Conservation (phyloP, 208 protist genomes). For the Wallacemonas rigidus region DNA sequence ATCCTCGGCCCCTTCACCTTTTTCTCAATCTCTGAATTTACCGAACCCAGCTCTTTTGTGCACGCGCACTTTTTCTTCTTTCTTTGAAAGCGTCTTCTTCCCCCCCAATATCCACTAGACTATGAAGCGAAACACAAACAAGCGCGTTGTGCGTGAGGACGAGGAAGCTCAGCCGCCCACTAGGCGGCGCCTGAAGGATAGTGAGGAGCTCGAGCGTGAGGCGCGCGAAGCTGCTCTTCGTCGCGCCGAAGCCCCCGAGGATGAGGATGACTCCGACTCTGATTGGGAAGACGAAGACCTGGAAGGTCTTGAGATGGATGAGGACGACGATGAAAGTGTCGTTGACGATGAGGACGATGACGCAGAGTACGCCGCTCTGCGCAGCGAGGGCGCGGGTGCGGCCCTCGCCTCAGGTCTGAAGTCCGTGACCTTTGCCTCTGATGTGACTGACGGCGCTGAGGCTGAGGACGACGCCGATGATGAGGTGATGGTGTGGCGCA, state of each 20-base stretch:
- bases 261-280: conserved; percentile 23
- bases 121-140: conserved; percentile 26
- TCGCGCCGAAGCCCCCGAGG: conserved; percentile 28
- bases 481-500: conserved; percentile 45
- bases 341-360: conserved; percentile 60
- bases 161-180: conserved; percentile 29
- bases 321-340: conserved; percentile 51
- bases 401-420: conserved; percentile 19
- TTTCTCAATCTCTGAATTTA: no score
- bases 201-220: conserved; percentile 40
- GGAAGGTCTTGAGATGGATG: conserved; percentile 32
- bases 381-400: conserved; percentile 57
- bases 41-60: no score
- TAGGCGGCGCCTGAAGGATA: conserved; percentile 38
- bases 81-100: neutral
- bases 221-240: conserved; percentile 31
- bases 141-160: conserved; percentile 44
- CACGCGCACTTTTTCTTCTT: neutral
- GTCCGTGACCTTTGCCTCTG: conserved; percentile 19
- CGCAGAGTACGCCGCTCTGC: conserved; percentile 80
- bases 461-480: conserved; percentile 30
- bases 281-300: conserved; percentile 28
- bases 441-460: conserved; percentile 9
- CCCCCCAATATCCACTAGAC: conserved; percentile 24
- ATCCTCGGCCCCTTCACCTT: no score